These are phyloP conservation scores for Kodamaea kaohsiungensis DNA, from an alignment of 805 yeast species.

Conservation along the genomic window DNA sequence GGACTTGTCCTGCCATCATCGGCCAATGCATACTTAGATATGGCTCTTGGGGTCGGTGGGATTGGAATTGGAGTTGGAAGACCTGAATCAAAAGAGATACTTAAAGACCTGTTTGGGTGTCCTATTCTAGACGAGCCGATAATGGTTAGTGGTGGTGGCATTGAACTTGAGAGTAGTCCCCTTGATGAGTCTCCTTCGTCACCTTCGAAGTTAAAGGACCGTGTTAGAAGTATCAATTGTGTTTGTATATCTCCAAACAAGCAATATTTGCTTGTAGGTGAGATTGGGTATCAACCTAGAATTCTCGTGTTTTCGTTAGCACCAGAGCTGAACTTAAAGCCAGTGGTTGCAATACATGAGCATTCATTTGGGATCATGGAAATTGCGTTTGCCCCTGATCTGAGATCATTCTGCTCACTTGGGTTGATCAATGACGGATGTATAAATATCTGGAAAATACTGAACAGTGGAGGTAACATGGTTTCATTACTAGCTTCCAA, in stretches of 20 bases:
- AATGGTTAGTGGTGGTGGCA: conserved; percentile 13
- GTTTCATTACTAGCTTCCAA: conserved; percentile 50
- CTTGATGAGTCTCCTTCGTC: conserved; percentile 18
- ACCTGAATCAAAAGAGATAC: conserved; percentile 9
- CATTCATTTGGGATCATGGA: conserved; percentile 66
- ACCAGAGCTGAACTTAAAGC: conserved; percentile 45
- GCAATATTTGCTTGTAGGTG: conserved; percentile 64
- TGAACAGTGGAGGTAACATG: conserved; percentile 6
- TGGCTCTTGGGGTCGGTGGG: conserved; percentile 21
- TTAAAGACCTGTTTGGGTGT: conserved; percentile 38
- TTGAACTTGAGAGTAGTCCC: conserved; percentile 9
- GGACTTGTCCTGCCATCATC: background rate
- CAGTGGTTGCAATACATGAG: conserved; percentile 56
- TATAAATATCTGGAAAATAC: conserved; percentile 58
- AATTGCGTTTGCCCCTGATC: conserved; percentile 59
- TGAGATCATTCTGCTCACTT: conserved; percentile 55
- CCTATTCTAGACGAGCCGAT: conserved; percentile 28
- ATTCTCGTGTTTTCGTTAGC: conserved; percentile 60
- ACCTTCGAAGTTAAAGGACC: conserved; percentile 34
- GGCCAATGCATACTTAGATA: conserved; percentile 32
- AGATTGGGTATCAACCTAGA: conserved; percentile 68
- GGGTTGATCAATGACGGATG: conserved; percentile 74
- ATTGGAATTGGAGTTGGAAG: conserved; percentile 22
- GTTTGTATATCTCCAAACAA: conserved; percentile 59
- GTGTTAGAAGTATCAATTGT: conserved; percentile 55